phyloP scores from a whole-genome alignment of 148 eudicot species.

The Camellia sinensis region DNA sequence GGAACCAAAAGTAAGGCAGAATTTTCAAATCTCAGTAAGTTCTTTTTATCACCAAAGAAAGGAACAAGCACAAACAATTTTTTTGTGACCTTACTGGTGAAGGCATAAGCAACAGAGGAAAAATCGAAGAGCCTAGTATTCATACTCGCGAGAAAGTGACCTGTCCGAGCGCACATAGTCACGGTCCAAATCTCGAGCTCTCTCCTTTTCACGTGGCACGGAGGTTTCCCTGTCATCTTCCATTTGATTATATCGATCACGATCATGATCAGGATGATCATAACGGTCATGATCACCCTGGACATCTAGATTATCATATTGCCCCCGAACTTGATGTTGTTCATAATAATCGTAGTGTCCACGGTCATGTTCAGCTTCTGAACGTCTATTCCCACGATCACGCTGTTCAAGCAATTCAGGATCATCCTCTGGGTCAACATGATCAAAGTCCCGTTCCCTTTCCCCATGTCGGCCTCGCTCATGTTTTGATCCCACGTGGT shows the following conservation, averaged over 20 bases:
- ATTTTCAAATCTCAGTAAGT: background rate
- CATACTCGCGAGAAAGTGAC: constrained; percentile 38
- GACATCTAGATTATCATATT: constrained; percentile 39
- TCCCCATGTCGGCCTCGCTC: constrained; percentile 65
- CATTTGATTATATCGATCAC: constrained; percentile 49
- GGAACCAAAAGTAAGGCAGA: background rate
- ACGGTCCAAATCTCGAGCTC: constrained; percentile 16
- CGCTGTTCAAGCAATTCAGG: constrained; percentile 52
- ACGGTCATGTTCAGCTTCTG: constrained; percentile 34
- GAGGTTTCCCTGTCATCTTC: constrained; percentile 49
- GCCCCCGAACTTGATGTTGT: constrained; percentile 34
- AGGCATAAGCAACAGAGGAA: background rate
- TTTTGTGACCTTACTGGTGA: background rate
- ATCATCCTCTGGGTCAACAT: constrained; percentile 49
- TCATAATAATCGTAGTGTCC: constrained; percentile 54
- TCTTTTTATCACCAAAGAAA: background rate
- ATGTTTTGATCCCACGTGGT: constrained; percentile 54
- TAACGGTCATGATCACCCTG: constrained; percentile 48
- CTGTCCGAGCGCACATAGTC: constrained; percentile 37
- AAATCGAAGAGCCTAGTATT: constrained; percentile 14
- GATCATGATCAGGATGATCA: constrained; percentile 39
- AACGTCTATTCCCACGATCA: constrained; percentile 46
- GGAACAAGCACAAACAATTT: background rate
- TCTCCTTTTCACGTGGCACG: constrained; percentile 32
- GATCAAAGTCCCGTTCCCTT: constrained; percentile 45